Evolutionary conservation across 495 filamentous ascomycete species (phyloP), one percentile per base, ranked within the genome.

Genomic region (Penicillium turbatum): DNA sequence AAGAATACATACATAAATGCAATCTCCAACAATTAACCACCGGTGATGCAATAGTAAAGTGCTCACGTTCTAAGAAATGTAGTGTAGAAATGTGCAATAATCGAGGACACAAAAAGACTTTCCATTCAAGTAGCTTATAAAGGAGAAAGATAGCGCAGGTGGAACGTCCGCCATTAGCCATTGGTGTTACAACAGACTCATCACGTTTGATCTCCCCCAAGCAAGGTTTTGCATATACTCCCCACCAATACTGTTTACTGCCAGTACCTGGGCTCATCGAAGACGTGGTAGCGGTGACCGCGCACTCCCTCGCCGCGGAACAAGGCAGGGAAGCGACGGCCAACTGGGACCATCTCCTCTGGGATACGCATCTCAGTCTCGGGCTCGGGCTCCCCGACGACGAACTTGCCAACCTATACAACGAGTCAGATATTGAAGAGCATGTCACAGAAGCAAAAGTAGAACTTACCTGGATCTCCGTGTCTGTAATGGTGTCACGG

Each of bases 201-300:
- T 51, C 11, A 48, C 15, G n/a, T 29, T 48, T 21, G 37, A 19
- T 46, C 15, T 16, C 16, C 32, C 29, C 35, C 15, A 56, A 44
- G 38, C 46, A n/a, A 56, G 5, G 11, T 43, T 57, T 30, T 12
- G 17, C 30, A 36, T 21, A 48, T 24, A 5, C 16, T 17, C 30
- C 6, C n/a, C 19, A 35, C 12, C 21, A 0, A 48, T 30, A 46
- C 15, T 24, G 11, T 35, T 66, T 62, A 77, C 59, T 73, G 72
- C 70, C 69, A 81, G 62, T 90, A 97, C 67, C 90, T 80, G 47
- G 93, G 93, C 74, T 93, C 88, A 53, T 96, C 81, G 68, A 99
- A 97, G 21, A 97, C 95, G 73, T 99, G 95, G 71, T 97, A 99
- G 34, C 75, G 73, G 73, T 99, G 95, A 9, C 88, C 95, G 58